A percentile compares a stretch with the other conserved stretches of the same genome.
These are phyloP conservation scores for Leccinum subtestaceum DNA, from an alignment of 768 basidiomycete species.

Conservation along the genomic window DNA sequence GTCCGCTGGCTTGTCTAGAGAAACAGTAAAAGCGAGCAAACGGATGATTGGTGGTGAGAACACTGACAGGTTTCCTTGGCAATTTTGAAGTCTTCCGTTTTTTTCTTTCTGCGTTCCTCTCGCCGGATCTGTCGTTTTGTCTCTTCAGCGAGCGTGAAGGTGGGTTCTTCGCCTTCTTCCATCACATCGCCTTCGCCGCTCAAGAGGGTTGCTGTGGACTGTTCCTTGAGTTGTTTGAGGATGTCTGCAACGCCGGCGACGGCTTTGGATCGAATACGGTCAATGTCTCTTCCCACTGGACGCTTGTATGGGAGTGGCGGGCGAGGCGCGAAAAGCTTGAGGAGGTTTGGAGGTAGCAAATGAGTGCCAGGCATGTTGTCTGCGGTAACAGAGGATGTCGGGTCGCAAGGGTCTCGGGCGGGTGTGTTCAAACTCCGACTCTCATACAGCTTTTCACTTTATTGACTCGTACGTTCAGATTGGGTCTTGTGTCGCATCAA, in stretches of 20 bases:
- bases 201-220: slow-evolving; percentile 66
- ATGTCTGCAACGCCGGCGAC: slow-evolving; percentile 77
- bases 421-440: slow-evolving; percentile 33
- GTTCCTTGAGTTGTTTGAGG: slow-evolving; percentile 71
- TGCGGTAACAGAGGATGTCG: slow-evolving; percentile 8
- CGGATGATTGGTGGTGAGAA: neutral
- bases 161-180: slow-evolving; percentile 84
- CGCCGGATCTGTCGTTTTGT: slow-evolving; percentile 72
- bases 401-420: slow-evolving; percentile 5
- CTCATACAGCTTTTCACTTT: slow-evolving; percentile 5
- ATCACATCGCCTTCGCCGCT: slow-evolving; percentile 60
- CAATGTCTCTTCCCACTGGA: slow-evolving; percentile 81
- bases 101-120: slow-evolving; percentile 77
- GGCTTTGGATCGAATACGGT: slow-evolving; percentile 65
- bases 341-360: slow-evolving; percentile 90
- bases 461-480: slow-evolving; percentile 6
- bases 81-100: slow-evolving; percentile 68
- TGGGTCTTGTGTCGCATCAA: slow-evolving; percentile 11
- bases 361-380: slow-evolving; percentile 66
- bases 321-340: slow-evolving; percentile 94
- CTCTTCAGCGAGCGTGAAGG: slow-evolving; percentile 81
- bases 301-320: slow-evolving; percentile 85
- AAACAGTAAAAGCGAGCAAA: slow-evolving; percentile 7
- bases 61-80: slow-evolving; percentile 84
- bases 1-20: slow-evolving; percentile 85